These are phyloP conservation scores for Thermomyces lanuginosus DNA, from an alignment of 2,329 filamentous ascomycete species.

Conservation along the genomic window DNA sequence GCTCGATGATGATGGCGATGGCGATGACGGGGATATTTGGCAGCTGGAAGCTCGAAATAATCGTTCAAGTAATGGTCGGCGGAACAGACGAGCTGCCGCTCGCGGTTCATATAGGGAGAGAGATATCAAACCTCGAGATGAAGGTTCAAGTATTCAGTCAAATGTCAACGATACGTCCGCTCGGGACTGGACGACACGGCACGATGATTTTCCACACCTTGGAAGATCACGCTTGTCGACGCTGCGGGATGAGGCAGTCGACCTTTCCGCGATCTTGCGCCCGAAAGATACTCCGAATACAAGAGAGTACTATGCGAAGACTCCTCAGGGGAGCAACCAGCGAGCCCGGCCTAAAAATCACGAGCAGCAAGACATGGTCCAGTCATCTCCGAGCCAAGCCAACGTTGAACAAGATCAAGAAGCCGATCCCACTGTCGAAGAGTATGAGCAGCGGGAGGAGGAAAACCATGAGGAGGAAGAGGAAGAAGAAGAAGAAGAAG, in stretches of 20 bases:
- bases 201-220: conserved; percentile 13
- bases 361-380: neutral
- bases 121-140: no score
- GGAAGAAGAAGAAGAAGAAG: conserved; percentile 1
- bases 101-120: no score
- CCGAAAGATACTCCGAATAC: conserved; percentile 20
- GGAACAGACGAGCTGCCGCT: conserved; percentile 12
- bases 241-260: conserved; percentile 20
- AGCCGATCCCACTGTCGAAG: conserved; percentile 1
- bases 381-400: neutral
- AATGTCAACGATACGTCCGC: no score
- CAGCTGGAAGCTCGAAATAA: conserved; percentile 29
- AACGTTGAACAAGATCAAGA: neutral
- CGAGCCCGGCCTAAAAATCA: neutral
- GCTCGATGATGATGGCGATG: conserved; percentile 9
- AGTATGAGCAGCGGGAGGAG: neutral
- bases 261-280: conserved; percentile 17
- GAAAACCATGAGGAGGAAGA: conserved; percentile 1
- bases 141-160: no score
- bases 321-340: no score
- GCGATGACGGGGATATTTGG: conserved; percentile 32
- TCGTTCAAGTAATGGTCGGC: conserved; percentile 14
- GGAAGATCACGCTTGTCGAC: conserved; percentile 18
- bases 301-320: conserved; percentile 21
- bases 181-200: conserved; percentile 17